phyloP scores from a whole-genome alignment of 2,329 filamentous ascomycete genomes.

The Monilinia vaccinii-corymbosi region DNA sequence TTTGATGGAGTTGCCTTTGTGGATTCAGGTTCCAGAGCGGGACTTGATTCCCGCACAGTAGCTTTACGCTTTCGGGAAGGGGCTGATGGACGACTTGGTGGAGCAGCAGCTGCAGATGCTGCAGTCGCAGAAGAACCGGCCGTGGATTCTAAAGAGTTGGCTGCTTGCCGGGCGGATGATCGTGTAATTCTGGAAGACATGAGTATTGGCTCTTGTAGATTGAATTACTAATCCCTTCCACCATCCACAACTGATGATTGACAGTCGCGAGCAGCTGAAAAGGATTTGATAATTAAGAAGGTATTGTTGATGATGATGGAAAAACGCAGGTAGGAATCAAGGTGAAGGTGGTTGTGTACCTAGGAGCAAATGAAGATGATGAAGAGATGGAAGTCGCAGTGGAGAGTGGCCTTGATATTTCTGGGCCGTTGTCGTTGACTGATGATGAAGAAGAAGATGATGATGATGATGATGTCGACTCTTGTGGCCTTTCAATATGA shows the following conservation, averaged over 20 bases:
- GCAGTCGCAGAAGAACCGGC: slow-evolving; percentile 33
- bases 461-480: slow-evolving; percentile 9
- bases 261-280: slow-evolving; percentile 13
- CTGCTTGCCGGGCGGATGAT: slow-evolving; percentile 85
- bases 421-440: slow-evolving; percentile 9
- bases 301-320: slow-evolving; percentile 4
- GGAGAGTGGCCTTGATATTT: slow-evolving; percentile 10
- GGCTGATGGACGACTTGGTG: slow-evolving; percentile 38
- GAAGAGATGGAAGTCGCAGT: slow-evolving; percentile 13
- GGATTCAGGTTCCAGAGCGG: slow-evolving; percentile 32
- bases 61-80: slow-evolving; percentile 70
- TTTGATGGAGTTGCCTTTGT: slow-evolving; percentile 38
- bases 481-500: slow-evolving; percentile 11
- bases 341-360: slow-evolving; percentile 18
- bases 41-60: slow-evolving; percentile 42
- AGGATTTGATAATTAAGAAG: slow-evolving; percentile 7
- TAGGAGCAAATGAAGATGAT: slow-evolving; percentile 12
- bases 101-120: slow-evolving; percentile 29
- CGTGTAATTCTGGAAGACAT: slow-evolving; percentile 97
- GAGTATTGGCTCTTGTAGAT: slow-evolving; percentile 43
- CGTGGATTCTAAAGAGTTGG: slow-evolving; percentile 37
- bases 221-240: slow-evolving; percentile 11
- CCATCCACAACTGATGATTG: slow-evolving; percentile 15
- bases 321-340: slow-evolving; percentile 7
- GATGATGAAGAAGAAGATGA: no score